These are phyloP conservation scores for Penicillium desertorum DNA, from an alignment of 495 filamentous ascomycete species.

Conservation along the genomic window DNA sequence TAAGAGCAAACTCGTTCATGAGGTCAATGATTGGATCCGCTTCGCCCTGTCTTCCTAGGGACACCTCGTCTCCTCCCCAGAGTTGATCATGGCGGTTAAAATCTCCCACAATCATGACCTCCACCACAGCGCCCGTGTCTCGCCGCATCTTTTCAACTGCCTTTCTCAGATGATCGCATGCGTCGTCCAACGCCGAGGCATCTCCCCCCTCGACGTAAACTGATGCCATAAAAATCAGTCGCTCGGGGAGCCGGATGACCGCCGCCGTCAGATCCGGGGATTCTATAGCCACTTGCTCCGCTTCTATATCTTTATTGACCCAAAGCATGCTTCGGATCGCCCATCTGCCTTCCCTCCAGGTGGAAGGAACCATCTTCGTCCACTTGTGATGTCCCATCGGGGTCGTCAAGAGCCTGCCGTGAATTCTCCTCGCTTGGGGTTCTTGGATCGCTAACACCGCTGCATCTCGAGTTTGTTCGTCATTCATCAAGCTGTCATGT, in stretches of 20 bases:
- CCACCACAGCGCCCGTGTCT: no score
- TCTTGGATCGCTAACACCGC: constrained; percentile 28
- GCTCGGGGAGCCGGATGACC: constrained; percentile 22
- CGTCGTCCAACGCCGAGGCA: no score
- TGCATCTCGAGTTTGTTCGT: constrained; percentile 19
- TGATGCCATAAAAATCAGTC: background rate
- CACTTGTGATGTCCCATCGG: constrained; percentile 31
- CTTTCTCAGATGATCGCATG: no score
- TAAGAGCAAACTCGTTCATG: constrained; percentile 31
- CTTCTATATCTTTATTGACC: constrained; percentile 30
- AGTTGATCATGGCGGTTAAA: constrained; percentile 40
- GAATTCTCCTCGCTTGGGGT: constrained; percentile 22
- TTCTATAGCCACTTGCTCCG: constrained; percentile 25
- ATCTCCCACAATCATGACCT: no score
- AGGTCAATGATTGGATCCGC: constrained; percentile 38
- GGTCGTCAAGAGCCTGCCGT: constrained; percentile 24
- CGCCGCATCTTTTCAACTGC: no score
- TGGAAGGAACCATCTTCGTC: constrained; percentile 27
- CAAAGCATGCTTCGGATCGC: constrained; percentile 35
- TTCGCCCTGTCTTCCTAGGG: constrained; percentile 31
- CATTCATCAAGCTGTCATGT: constrained; percentile 33
- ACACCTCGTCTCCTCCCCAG: constrained; percentile 38
- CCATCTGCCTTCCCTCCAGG: constrained; percentile 24
- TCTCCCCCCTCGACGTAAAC: no score
- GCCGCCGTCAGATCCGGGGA: constrained; percentile 33